Conservation (phyloP, 2,329 filamentous ascomycete species). For the Coniochaeta sp. region DNA sequence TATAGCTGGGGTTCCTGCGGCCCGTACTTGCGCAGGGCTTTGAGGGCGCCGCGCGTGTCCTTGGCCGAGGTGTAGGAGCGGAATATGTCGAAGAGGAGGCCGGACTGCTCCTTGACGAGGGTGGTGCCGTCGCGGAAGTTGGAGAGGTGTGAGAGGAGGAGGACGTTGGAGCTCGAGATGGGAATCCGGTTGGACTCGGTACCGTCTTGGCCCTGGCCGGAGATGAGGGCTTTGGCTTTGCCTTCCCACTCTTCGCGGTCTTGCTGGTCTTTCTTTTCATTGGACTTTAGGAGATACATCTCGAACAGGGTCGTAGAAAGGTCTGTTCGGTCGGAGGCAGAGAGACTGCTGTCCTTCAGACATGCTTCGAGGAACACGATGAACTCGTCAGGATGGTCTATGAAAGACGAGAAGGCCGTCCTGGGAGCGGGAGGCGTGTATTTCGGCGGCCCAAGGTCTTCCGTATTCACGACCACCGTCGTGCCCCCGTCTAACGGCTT, state of each 20-base stretch:
- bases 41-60: constrained; percentile 85
- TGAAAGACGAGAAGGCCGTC: constrained; percentile 91
- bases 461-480: constrained; percentile 40
- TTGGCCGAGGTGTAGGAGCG: constrained; percentile 89
- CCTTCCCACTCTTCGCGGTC: constrained; percentile 76
- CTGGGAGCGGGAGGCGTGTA: constrained; percentile 79
- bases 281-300: constrained; percentile 92
- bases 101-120: constrained; percentile 88
- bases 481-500: constrained; percentile 44
- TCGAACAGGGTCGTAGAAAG: constrained; percentile 94
- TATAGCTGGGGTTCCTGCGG: constrained; percentile 87
- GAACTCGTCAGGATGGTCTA: constrained; percentile 88
- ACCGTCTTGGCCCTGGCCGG: constrained; percentile 34
- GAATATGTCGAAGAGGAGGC: constrained; percentile 90
- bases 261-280: constrained; percentile 59
- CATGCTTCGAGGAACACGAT: constrained; percentile 89
- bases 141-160: constrained; percentile 85
- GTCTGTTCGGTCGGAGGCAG: constrained; percentile 69
- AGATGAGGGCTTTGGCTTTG: constrained; percentile 84
- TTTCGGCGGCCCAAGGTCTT: constrained; percentile 38
- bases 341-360: constrained; percentile 63
- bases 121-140: constrained; percentile 86
- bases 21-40: constrained; percentile 85
- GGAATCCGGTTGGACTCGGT: constrained; percentile 37
- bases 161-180: constrained; percentile 91